These are phyloP conservation scores for Phytophthora chlamydospora DNA, from an alignment of 352 stramenopile species.

Conservation along the genomic window DNA sequence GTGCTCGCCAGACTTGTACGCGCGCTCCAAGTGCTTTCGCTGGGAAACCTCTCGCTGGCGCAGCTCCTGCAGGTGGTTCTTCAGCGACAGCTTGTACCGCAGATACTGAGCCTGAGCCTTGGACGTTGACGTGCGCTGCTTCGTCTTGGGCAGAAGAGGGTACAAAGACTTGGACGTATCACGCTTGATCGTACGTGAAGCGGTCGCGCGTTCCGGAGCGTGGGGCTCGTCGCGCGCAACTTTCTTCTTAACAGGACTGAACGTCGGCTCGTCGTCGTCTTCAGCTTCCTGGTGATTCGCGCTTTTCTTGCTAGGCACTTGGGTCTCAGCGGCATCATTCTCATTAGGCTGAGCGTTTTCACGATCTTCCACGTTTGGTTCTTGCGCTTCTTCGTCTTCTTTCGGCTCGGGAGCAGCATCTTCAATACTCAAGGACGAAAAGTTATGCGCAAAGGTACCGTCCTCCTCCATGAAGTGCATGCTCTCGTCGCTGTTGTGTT, in stretches of 20 bases:
- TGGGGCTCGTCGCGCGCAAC: conserved; percentile 24
- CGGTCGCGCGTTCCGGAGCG: conserved; percentile 17
- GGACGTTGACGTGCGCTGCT: conserved; percentile 20
- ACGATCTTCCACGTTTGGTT: neutral
- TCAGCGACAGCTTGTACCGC: conserved; percentile 75
- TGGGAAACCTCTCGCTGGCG: conserved; percentile 67
- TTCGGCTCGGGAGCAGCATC: conserved; percentile 15
- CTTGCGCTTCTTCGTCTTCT: neutral
- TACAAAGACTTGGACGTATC: conserved; percentile 42
- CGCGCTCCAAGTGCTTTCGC: conserved; percentile 63
- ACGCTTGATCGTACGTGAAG: conserved; percentile 2
- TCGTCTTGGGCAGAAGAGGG: conserved; percentile 43
- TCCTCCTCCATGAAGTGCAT: conserved; percentile 71
- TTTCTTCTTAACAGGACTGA: conserved; percentile 49
- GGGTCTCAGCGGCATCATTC: neutral
- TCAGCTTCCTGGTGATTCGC: conserved; percentile 39
- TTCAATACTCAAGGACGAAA: conserved; percentile 52
- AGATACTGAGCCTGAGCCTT: conserved; percentile 58
- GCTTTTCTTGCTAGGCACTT: conserved; percentile 11
- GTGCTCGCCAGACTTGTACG: conserved; percentile 68
- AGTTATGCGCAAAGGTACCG: conserved; percentile 47
- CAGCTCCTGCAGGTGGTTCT: conserved; percentile 70
- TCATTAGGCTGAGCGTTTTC: conserved; percentile 19
- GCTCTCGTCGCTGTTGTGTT: conserved; percentile 58
- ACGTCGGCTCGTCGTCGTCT: conserved; percentile 21